These are phyloP conservation scores for Penicillium mononematosum DNA, from an alignment of 495 filamentous ascomycete genomes.

Conservation along the genomic window DNA sequence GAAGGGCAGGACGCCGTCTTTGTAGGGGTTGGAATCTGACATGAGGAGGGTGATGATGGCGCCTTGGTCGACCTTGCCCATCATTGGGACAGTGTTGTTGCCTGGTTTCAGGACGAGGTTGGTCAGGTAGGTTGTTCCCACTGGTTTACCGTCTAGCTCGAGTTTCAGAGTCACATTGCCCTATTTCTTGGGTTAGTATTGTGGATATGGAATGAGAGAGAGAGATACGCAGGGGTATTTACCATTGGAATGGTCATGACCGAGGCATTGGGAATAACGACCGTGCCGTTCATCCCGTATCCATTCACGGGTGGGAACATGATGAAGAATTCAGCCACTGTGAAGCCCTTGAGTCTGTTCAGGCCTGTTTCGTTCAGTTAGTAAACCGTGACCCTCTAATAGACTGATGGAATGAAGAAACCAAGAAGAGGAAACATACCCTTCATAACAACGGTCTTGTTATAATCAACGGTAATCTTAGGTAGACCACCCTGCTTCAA, in stretches of 20 bases:
- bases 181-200: conserved; percentile 29
- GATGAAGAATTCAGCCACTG: conserved; percentile 52
- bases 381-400: background rate
- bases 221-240: conserved; percentile 6
- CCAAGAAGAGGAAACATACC: conserved; percentile 34
- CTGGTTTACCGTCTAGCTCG: conserved; percentile 45
- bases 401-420: background rate
- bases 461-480: conserved; percentile 50
- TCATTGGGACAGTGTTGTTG: conserved; percentile 56
- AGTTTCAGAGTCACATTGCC: conserved; percentile 66
- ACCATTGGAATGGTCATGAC: conserved; percentile 64
- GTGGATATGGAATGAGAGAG: background rate
- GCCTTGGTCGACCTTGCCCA: conserved; percentile 51
- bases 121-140: conserved; percentile 57
- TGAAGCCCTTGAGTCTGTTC: conserved; percentile 60
- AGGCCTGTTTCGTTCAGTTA: conserved; percentile 41
- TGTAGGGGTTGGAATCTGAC: conserved; percentile 40
- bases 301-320: conserved; percentile 40
- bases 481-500: conserved; percentile 53
- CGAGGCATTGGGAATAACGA: conserved; percentile 69
- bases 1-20: conserved; percentile 58
- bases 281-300: conserved; percentile 63
- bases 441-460: conserved; percentile 57
- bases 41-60: conserved; percentile 44
- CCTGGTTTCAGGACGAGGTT: conserved; percentile 61